These are phyloP conservation scores for Starmerella riodocensis DNA, from an alignment of 805 yeast genomes.

Conservation along the genomic window DNA sequence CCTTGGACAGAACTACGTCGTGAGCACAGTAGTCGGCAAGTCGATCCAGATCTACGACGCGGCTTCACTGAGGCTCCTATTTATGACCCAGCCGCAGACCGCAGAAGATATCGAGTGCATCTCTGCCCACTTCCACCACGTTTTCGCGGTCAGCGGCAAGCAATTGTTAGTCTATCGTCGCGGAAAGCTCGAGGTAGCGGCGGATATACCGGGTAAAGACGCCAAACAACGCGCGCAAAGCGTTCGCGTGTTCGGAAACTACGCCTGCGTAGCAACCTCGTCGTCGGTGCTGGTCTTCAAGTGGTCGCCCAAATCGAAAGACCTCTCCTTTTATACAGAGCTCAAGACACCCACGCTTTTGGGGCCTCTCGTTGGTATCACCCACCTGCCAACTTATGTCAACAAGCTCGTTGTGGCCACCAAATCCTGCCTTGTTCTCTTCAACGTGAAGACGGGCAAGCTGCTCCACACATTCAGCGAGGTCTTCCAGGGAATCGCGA, in stretches of 20 bases:
- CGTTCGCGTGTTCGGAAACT: slow-evolving; percentile 63
- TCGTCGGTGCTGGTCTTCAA: slow-evolving; percentile 43
- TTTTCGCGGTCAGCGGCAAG: slow-evolving; percentile 62
- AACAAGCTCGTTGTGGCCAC: slow-evolving; percentile 85
- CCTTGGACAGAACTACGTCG: slow-evolving; percentile 73
- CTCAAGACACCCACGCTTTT: slow-evolving; percentile 45
- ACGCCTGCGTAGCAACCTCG: slow-evolving; percentile 44
- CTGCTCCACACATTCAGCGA: slow-evolving; percentile 42
- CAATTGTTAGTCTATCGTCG: slow-evolving; percentile 67
- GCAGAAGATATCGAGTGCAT: slow-evolving; percentile 54
- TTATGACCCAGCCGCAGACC: slow-evolving; percentile 74
- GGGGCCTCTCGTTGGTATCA: slow-evolving; percentile 54
- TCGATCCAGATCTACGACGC: slow-evolving; percentile 87
- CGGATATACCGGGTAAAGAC: slow-evolving; percentile 29
- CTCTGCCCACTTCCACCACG: slow-evolving; percentile 70
- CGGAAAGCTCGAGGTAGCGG: slow-evolving; percentile 47
- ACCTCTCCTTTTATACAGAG: slow-evolving; percentile 56
- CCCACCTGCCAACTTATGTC: slow-evolving; percentile 83
- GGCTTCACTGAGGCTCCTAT: slow-evolving; percentile 65
- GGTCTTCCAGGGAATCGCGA: slow-evolving; percentile 45
- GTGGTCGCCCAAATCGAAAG: slow-evolving; percentile 35
- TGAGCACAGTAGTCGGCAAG: slow-evolving; percentile 79
- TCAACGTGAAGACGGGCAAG: slow-evolving; percentile 69
- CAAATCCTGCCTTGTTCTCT: slow-evolving; percentile 42
- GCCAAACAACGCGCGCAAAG: slow-evolving; percentile 30